Conservation (phyloP, 257 asterid genomes). For the Penstemon eatonii region DNA sequence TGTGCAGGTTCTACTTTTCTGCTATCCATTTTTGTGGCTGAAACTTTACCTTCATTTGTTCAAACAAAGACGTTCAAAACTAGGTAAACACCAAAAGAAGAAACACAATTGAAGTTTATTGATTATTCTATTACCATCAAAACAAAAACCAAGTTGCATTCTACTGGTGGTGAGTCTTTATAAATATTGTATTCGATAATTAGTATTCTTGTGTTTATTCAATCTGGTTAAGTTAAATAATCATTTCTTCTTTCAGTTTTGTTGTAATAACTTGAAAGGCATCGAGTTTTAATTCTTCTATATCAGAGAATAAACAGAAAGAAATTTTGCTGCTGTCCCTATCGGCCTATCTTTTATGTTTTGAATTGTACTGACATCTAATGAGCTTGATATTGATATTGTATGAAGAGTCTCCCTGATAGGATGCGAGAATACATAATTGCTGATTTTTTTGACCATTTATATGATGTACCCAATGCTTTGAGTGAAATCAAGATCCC, state of each 20-base stretch:
- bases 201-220: neutral
- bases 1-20: slow-evolving; percentile 65
- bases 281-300: neutral
- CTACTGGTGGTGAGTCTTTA: neutral
- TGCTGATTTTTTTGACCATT: too few species aligned
- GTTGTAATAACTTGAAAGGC: neutral
- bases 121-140: slow-evolving; percentile 18
- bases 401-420: neutral
- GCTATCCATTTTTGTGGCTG: slow-evolving; percentile 86
- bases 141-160: neutral
- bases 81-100: slow-evolving; percentile 63
- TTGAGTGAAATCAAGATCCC: too few species aligned
- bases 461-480: too few species aligned
- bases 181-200: neutral
- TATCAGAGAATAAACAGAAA: neutral
- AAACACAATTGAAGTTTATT: slow-evolving; percentile 39
- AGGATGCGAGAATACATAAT: too few species aligned
- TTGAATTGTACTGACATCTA: neutral
- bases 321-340: neutral
- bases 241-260: neutral
- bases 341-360: neutral
- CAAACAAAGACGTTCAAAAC: slow-evolving; percentile 80
- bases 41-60: slow-evolving; percentile 87
- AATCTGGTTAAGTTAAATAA: neutral
- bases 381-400: neutral